These are phyloP conservation scores for Thelonectria discophora DNA, from an alignment of 2,329 filamentous ascomycete species.

Conservation along the genomic window DNA sequence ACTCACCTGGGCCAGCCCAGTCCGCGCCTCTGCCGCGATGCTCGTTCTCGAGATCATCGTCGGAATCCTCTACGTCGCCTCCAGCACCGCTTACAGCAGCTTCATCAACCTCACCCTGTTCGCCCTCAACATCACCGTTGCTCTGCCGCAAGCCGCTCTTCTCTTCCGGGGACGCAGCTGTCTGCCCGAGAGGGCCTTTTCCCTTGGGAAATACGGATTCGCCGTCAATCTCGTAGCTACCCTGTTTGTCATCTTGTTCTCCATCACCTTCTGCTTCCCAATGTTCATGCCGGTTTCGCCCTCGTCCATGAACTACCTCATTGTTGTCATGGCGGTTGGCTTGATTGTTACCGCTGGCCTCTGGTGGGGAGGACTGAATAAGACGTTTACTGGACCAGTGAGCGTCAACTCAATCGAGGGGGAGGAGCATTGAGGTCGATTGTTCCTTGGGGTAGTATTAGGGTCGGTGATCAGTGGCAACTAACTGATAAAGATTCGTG, in stretches of 20 bases:
- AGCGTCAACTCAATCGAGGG: constrained; percentile 17
- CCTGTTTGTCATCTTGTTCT: constrained; percentile 36
- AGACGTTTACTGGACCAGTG: constrained; percentile 34
- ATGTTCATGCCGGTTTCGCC: constrained; percentile 30
- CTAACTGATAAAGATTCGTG: no score
- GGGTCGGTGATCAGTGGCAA: no score
- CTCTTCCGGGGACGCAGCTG: constrained; percentile 36
- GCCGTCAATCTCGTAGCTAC: constrained; percentile 33
- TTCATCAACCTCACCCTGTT: constrained; percentile 39
- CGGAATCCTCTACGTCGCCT: constrained; percentile 38
- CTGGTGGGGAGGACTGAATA: constrained; percentile 34
- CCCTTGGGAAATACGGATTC: constrained; percentile 38
- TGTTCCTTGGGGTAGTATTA: not conserved
- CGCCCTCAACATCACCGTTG: constrained; percentile 39
- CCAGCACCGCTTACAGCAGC: constrained; percentile 38
- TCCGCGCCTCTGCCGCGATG: constrained; percentile 39
- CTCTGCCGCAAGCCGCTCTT: constrained; percentile 35
- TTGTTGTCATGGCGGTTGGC: constrained; percentile 39
- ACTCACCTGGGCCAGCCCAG: constrained; percentile 36
- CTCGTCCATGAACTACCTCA: constrained; percentile 39
- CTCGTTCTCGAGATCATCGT: constrained; percentile 40
- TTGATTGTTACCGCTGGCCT: constrained; percentile 28
- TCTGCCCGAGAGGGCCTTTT: constrained; percentile 39
- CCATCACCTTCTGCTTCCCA: constrained; percentile 39
- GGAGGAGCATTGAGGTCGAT: constrained; percentile 1